A percentile compares a stretch with the other conserved stretches of the same genome.
Evolutionary conservation across 2,329 filamentous ascomycete genomes (phyloP).

Genomic region (Aspergillus brasiliensis): DNA sequence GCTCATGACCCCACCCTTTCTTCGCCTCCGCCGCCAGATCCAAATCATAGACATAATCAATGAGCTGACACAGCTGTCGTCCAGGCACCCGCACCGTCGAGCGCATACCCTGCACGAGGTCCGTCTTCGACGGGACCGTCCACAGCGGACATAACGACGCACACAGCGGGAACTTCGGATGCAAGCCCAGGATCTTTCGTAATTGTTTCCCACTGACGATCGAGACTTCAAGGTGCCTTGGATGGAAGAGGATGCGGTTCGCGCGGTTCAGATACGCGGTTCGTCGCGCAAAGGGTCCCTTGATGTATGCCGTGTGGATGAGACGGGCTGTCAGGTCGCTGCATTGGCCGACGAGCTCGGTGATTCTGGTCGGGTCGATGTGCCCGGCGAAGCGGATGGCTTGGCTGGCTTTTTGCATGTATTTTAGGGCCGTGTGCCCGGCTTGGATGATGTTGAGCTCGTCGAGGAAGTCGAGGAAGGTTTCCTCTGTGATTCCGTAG

Average conservation of each 20-base stretch:
- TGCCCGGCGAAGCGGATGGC: neutral
- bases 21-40: neutral
- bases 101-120: neutral
- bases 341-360: conserved; percentile 6
- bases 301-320: neutral
- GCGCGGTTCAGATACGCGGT: neutral
- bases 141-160: neutral
- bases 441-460: neutral
- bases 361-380: neutral
- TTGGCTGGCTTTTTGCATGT: neutral
- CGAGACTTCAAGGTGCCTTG: neutral
- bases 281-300: neutral
- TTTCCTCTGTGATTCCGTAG: neutral
- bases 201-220: neutral
- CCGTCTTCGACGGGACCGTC: neutral
- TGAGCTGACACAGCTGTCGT: neutral
- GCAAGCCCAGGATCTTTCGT: neutral
- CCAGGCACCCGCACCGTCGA: neutral
- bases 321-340: neutral
- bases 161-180: neutral
- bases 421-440: neutral
- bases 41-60: neutral
- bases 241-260: neutral
- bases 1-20: neutral
- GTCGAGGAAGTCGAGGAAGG: neutral